These are phyloP conservation scores for Mortierella sp. DNA, from an alignment of 371 early-diverging fungal genomes.

Conservation along the genomic window DNA sequence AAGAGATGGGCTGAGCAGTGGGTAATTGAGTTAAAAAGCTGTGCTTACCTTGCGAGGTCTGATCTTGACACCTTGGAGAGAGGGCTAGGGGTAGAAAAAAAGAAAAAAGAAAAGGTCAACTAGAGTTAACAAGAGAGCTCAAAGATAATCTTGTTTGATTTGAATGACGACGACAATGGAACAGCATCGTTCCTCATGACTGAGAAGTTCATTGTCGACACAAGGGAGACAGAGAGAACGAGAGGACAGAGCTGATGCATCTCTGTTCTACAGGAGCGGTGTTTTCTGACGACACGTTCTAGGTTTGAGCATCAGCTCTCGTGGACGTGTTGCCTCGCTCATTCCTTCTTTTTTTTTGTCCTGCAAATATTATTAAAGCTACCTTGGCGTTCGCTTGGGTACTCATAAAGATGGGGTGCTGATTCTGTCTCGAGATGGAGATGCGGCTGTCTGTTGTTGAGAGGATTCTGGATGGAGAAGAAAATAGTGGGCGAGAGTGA, in stretches of 20 bases:
- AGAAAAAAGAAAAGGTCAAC: not conserved
- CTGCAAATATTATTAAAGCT: constrained; percentile 6
- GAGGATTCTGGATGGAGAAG: constrained; percentile 3
- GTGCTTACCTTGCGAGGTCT: constrained; percentile 77
- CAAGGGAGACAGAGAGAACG: too few relatives aligned
- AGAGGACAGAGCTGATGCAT: too few relatives aligned
- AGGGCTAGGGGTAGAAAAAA: constrained; percentile 63
- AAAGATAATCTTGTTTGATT: too few relatives aligned
- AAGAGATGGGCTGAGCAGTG: not conserved
- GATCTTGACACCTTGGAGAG: constrained; percentile 86
- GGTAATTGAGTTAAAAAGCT: not conserved
- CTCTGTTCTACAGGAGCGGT: not conserved
- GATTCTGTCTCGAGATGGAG: constrained; percentile 14
- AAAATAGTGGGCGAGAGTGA: constrained; percentile 3
- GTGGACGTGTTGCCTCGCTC: not conserved
- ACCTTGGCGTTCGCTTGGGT: constrained; percentile 55
- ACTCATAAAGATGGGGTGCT: constrained; percentile 51
- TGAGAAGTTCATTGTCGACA: too few relatives aligned
- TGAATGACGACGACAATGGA: too few relatives aligned
- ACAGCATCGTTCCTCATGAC: too few relatives aligned
- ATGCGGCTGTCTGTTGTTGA: not conserved
- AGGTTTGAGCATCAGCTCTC: too few relatives aligned
- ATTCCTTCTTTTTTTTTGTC: constrained; percentile 1
- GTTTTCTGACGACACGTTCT: not conserved
- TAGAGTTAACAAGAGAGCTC: not conserved